A percentile compares a stretch with the other conserved stretches of the same genome.
These are phyloP conservation scores for Corynespora cassiicola DNA, from an alignment of 2,329 filamentous ascomycete species.

Conservation along the genomic window DNA sequence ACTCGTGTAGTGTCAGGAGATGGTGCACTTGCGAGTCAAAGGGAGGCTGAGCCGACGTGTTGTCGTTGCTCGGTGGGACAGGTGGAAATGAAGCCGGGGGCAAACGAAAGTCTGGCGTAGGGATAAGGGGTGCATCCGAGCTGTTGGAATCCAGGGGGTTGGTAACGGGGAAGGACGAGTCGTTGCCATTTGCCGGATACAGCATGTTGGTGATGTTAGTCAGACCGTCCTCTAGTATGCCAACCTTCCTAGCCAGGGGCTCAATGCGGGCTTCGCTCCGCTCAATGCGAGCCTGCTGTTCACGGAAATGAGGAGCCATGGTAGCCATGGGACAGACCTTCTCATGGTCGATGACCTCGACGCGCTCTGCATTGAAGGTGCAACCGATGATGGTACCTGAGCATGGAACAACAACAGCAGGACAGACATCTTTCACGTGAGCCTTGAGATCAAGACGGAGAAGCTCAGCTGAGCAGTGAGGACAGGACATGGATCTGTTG, in stretches of 20 bases:
- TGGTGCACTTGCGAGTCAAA: conserved; percentile 61
- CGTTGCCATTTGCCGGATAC: conserved; percentile 40
- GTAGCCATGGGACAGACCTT: conserved; percentile 53
- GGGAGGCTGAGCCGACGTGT: conserved; percentile 37
- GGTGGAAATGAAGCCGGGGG: conserved; percentile 43
- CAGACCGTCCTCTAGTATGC: conserved; percentile 53
- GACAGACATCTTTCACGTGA: conserved; percentile 51
- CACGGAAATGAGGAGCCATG: conserved; percentile 52
- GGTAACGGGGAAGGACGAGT: conserved; percentile 38
- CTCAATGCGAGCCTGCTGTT: conserved; percentile 51
- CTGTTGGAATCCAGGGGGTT: conserved; percentile 42
- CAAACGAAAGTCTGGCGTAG: conserved; percentile 39
- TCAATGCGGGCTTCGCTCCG: conserved; percentile 52
- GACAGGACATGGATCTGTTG: conserved; percentile 53
- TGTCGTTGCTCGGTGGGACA: conserved; percentile 28
- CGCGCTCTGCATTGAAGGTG: conserved; percentile 46
- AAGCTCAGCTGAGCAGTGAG: conserved; percentile 49
- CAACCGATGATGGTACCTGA: conserved; percentile 54
- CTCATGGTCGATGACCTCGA: conserved; percentile 48
- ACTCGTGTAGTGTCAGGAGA: conserved; percentile 66
- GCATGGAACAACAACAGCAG: conserved; percentile 51
- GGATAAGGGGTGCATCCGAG: conserved; percentile 39
- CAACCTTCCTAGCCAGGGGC: conserved; percentile 50
- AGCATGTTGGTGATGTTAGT: conserved; percentile 51
- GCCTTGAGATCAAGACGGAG: conserved; percentile 49